Conservation (phyloP, 2,329 filamentous ascomycete genomes). For the Colletotrichum sansevieriae region DNA sequence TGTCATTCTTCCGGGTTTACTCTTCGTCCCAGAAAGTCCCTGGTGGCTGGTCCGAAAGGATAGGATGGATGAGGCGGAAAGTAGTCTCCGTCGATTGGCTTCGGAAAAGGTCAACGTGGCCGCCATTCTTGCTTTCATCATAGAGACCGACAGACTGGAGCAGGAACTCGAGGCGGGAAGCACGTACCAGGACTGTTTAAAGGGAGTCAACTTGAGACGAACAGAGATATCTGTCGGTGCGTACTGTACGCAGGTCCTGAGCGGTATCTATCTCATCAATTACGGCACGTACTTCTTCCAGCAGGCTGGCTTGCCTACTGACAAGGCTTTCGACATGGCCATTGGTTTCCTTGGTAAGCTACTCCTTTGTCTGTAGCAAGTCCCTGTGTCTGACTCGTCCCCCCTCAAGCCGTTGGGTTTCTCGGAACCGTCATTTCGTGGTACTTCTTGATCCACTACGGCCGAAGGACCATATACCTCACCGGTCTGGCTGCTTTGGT, state of each 20-base stretch:
- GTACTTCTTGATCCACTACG: conserved; percentile 56
- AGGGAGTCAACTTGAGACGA: conserved; percentile 61
- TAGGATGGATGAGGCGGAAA: conserved; percentile 55
- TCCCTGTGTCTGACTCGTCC: no score
- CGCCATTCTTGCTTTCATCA: conserved; percentile 66
- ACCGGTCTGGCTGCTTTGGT: conserved; percentile 54
- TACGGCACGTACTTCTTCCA: conserved; percentile 71
- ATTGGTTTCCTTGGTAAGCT: conserved; percentile 57
- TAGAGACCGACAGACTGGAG: conserved; percentile 70
- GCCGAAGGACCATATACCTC: conserved; percentile 59
- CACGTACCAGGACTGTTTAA: conserved; percentile 65
- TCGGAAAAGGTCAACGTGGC: conserved; percentile 60
- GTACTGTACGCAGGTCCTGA: conserved; percentile 74
- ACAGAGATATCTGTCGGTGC: conserved; percentile 71
- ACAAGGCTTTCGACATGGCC: conserved; percentile 56
- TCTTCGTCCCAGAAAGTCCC: conserved; percentile 63
- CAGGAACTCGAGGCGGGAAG: conserved; percentile 62
- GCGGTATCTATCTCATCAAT: conserved; percentile 73
- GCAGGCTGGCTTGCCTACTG: conserved; percentile 56
- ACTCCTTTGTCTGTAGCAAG: no score
- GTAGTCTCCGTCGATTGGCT: conserved; percentile 58
- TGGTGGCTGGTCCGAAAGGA: conserved; percentile 64
- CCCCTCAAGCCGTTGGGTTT: conserved; percentile 56
- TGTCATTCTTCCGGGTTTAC: conserved; percentile 58
- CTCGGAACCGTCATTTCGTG: conserved; percentile 58